Evolutionary conservation across 306 rosid species (phyloP), one percentile per base, ranked within the genome.

Genomic region (Urtica urens): DNA sequence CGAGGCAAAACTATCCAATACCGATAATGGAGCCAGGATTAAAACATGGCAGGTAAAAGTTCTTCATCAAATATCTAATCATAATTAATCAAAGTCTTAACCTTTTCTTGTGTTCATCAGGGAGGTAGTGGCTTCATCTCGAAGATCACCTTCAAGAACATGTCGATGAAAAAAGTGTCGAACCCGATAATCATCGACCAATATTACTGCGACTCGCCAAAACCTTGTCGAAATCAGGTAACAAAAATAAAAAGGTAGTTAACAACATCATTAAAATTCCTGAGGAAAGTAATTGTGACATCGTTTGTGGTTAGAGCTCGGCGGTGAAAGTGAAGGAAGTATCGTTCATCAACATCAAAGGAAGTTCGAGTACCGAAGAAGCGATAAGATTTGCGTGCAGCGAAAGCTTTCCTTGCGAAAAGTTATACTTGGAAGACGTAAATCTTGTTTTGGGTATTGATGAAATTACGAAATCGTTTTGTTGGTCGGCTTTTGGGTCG

Each of bases 1-100:
- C 51, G 80, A 79, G 62, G 93, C 77, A 65, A 64, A 61, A 39
- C 65, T 88, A 37, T 64, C 50, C 31, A 79, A 84, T 67, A 84
- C 90, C 24, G 58, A 74, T 23, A 88, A 83, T 63, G 97, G 95
- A 37, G 55, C 75, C 59, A 84, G 97, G 74, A 81, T 88, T 76
- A 88, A 88, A 73, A 84, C 97, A 53, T 90, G 97, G 97, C 97
- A 90, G 90, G 97, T 79, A 57, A 64, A 44, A 29, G 42, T n/a
- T 6, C 29, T 41, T 19, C 52, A 35, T 16, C 38, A n/a, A n/a
- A n/a, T n/a, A n/a, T n/a, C n/a, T n/a, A n/a, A n/a, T 25, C 52
- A 30, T 14, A 13, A 10, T 28, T 28, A 4, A 28, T 28, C 33
- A 4, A 28, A 28, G 6, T 46, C 22, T 17, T 21, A 29, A 17